Conservation (phyloP, 139 green algal genomes). For the Desmodesmus armatus region DNA sequence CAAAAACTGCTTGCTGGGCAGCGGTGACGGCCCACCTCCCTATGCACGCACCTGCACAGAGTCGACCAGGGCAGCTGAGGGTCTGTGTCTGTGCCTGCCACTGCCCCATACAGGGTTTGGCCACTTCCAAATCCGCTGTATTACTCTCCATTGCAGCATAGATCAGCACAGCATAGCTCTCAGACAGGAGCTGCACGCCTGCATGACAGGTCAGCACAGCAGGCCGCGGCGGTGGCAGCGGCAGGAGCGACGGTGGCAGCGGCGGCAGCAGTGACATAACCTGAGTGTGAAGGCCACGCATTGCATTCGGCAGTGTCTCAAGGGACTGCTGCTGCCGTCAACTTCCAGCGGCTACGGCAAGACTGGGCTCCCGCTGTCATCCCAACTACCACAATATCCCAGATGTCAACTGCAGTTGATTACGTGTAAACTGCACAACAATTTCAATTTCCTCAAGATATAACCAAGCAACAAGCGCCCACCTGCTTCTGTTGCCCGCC, state of each 20-base stretch:
- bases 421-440: too few relatives aligned
- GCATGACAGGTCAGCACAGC: background rate
- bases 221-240: background rate
- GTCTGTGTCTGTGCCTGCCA: constrained; percentile 31
- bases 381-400: too few relatives aligned
- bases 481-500: constrained; percentile 34
- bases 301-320: background rate
- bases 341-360: background rate
- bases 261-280: background rate
- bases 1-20: too few relatives aligned
- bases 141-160: constrained; percentile 12
- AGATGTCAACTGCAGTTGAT: too few relatives aligned
- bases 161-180: constrained; percentile 42
- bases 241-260: background rate
- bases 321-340: background rate
- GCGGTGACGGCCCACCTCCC: too few relatives aligned
- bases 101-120: constrained; percentile 22
- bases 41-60: constrained; percentile 9
- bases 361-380: too few relatives aligned
- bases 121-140: background rate
- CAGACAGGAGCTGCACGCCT: constrained; percentile 35
- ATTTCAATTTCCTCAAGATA: too few relatives aligned
- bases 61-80: constrained; percentile 27
- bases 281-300: background rate
- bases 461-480: background rate